phyloP scores from a whole-genome alignment of 1,284 basidiomycete genomes.

The Pseudozyma pruni region DNA sequence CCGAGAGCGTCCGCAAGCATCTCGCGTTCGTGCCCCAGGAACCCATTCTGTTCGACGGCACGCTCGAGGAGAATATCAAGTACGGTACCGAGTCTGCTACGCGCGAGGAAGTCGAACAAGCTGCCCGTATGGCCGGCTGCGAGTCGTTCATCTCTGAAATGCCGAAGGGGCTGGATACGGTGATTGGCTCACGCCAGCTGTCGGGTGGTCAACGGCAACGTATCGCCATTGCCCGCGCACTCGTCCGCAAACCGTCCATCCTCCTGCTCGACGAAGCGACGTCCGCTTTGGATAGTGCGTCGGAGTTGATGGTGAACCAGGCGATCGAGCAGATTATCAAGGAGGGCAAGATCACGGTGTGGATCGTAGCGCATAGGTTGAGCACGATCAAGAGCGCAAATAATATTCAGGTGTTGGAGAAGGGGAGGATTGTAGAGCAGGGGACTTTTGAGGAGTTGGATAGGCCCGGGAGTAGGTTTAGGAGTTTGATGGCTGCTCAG shows the following conservation, averaged over 20 bases:
- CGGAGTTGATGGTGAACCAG: constrained; percentile 69
- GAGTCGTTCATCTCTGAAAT: constrained; percentile 88
- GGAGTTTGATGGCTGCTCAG: constrained; percentile 63
- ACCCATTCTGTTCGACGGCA: constrained; percentile 74
- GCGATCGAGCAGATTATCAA: constrained; percentile 70
- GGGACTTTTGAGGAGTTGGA: constrained; percentile 70
- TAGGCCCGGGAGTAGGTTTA: constrained; percentile 56
- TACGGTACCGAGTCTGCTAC: constrained; percentile 81
- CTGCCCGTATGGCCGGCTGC: constrained; percentile 90
- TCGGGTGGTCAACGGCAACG: constrained; percentile 71
- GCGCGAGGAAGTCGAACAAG: constrained; percentile 83
- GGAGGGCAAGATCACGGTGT: constrained; percentile 70
- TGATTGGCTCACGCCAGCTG: constrained; percentile 68
- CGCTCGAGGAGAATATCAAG: constrained; percentile 90
- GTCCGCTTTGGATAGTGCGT: constrained; percentile 69
- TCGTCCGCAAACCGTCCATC: constrained; percentile 70
- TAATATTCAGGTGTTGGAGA: constrained; percentile 70
- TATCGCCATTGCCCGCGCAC: constrained; percentile 71
- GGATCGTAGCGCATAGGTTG: constrained; percentile 71
- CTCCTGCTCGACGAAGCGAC: constrained; percentile 68
- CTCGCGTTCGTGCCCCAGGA: constrained; percentile 66
- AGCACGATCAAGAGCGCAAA: constrained; percentile 71
- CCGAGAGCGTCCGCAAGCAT: constrained; percentile 67
- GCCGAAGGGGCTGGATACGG: constrained; percentile 83
- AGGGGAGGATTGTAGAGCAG: constrained; percentile 70